Conservation (phyloP, 2,329 filamentous ascomycete genomes). For the Cladosporium sp. region DNA sequence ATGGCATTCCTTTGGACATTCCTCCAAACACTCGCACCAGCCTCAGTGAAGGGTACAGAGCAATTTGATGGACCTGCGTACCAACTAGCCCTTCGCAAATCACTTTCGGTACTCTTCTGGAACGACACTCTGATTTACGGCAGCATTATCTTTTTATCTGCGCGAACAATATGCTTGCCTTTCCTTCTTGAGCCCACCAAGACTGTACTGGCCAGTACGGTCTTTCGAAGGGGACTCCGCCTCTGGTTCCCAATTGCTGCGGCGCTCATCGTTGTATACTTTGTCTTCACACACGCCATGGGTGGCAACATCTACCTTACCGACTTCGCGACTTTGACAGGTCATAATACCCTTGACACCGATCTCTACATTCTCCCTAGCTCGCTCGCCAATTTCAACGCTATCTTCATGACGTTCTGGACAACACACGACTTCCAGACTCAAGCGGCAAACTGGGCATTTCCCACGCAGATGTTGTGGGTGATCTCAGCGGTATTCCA, state of each 20-base stretch:
- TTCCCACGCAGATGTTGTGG: conserved; percentile 44
- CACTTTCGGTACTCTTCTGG: conserved; percentile 43
- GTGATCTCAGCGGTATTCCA: conserved; percentile 40
- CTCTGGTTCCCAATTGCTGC: conserved; percentile 40
- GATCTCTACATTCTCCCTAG: conserved; percentile 35
- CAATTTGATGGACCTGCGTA: conserved; percentile 34
- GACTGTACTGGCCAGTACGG: conserved; percentile 32
- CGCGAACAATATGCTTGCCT: conserved; percentile 34
- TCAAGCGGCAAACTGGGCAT: conserved; percentile 38
- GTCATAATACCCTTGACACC: conserved; percentile 27
- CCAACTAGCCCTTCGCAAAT: conserved; percentile 39
- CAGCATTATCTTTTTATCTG: conserved; percentile 42
- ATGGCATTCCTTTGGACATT: conserved; percentile 43
- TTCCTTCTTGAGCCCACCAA: conserved; percentile 35
- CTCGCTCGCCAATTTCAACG: conserved; percentile 44
- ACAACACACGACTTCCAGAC: conserved; percentile 33
- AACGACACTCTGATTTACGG: conserved; percentile 44
- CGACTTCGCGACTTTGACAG: conserved; percentile 32
- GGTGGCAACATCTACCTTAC: conserved; percentile 29
- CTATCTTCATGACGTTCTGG: conserved; percentile 45
- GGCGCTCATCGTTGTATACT: conserved; percentile 35
- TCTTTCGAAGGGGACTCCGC: conserved; percentile 39
- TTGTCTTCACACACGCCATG: conserved; percentile 29
- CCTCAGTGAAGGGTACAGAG: conserved; percentile 34
- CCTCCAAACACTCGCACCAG: conserved; percentile 40